These are phyloP conservation scores for Ceratobasidium sp. DNA, from an alignment of 1,284 basidiomycete genomes.

Conservation along the genomic window DNA sequence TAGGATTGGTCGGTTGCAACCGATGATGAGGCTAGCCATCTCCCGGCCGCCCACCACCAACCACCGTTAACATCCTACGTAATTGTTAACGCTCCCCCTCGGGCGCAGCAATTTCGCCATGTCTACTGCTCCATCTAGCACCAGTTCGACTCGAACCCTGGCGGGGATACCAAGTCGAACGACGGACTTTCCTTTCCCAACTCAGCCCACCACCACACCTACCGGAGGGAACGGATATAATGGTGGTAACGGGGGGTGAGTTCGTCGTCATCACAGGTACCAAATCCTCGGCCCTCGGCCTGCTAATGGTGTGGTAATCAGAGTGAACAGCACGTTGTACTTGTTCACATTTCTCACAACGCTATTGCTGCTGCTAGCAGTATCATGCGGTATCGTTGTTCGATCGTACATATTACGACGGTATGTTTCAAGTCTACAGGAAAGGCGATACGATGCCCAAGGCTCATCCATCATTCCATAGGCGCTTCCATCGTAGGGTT, in stretches of 20 bases:
- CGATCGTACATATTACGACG: slow-evolving; percentile 47
- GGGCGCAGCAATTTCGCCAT: too few species aligned
- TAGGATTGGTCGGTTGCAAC: neutral
- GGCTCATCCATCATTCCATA: slow-evolving; percentile 11
- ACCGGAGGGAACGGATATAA: neutral
- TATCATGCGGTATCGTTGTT: slow-evolving; percentile 47
- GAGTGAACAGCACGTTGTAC: slow-evolving; percentile 44
- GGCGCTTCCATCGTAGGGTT: slow-evolving; percentile 46
- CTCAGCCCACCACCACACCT: neutral
- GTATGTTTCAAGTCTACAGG: neutral
- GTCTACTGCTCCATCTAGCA: too few species aligned
- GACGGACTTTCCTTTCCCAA: neutral
- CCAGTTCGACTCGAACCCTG: too few species aligned
- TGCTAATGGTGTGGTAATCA: slow-evolving; percentile 3
- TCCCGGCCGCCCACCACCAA: neutral
- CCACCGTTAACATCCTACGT: too few species aligned
- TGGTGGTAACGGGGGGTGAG: slow-evolving; percentile 23
- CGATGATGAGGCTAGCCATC: neutral
- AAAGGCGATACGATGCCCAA: neutral
- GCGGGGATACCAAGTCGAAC: too few species aligned
- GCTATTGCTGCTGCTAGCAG: slow-evolving; percentile 47
- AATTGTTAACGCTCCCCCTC: too few species aligned
- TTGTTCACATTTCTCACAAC: slow-evolving; percentile 52
- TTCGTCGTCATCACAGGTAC: neutral
- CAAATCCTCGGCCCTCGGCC: neutral